These are phyloP conservation scores for Diplodia sapinea DNA, from an alignment of 2,329 filamentous ascomycete genomes.

Conservation along the genomic window DNA sequence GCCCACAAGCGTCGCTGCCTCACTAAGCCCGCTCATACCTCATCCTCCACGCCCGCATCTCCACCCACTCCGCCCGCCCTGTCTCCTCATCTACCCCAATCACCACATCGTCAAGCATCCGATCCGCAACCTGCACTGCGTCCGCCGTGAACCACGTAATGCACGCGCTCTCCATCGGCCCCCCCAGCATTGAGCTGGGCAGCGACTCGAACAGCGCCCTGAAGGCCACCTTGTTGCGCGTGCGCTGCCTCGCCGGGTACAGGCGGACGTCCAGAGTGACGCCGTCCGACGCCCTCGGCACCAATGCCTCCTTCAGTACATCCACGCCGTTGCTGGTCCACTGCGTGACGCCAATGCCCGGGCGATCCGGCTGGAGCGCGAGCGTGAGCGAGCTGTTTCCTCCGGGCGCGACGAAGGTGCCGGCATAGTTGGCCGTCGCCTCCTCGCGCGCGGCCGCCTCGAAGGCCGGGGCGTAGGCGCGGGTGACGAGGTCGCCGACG, in stretches of 20 bases:
- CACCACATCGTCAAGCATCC: constrained; percentile 17
- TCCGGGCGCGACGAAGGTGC: not conserved
- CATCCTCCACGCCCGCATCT: not conserved
- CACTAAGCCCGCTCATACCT: not conserved
- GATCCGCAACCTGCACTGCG: constrained; percentile 1
- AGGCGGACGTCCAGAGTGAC: not conserved
- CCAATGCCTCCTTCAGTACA: constrained; percentile 30
- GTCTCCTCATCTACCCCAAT: constrained; percentile 1
- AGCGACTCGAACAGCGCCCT: not conserved
- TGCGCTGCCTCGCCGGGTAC: not conserved
- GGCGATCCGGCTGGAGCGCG: not conserved
- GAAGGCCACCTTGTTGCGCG: not conserved
- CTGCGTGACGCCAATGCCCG: not conserved
- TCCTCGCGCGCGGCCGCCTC: not conserved
- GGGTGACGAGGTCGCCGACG: constrained; percentile 4
- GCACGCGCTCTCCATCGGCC: not conserved
- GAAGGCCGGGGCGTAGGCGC: constrained; percentile 27
- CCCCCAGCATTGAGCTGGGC: not conserved
- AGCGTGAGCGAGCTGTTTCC: not conserved
- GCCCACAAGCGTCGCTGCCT: too few species aligned
- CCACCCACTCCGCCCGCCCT: not conserved
- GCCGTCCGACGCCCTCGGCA: not conserved
- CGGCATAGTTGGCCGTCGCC: not conserved
- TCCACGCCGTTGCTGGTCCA: constrained; percentile 36
- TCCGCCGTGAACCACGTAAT: not conserved